Percentiles rank a stretch among this genome's conserved stretches.
Evolutionary conservation across 208 protist species (phyloP).

Genomic region (Phytomonas francai): DNA sequence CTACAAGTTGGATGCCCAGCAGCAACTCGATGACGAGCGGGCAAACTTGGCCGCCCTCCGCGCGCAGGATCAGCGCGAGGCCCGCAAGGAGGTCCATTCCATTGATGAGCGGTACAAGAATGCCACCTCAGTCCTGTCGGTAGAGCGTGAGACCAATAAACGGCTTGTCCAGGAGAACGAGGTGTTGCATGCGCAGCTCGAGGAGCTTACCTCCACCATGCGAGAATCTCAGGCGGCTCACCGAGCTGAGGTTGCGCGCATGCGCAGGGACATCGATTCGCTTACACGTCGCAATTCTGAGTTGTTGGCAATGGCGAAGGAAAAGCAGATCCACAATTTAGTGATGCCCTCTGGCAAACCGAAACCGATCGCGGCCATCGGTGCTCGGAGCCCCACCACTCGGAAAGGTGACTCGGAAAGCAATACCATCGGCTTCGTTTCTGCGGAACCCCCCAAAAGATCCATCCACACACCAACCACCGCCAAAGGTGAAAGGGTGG

Average conservation of each 20-base stretch:
- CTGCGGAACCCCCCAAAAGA: slow-evolving; percentile 11
- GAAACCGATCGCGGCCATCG: not conserved
- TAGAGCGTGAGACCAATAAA: slow-evolving; percentile 61
- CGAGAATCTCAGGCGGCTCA: slow-evolving; percentile 57
- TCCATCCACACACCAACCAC: slow-evolving; percentile 39
- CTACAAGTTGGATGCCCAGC: slow-evolving; percentile 41
- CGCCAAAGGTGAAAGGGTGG: slow-evolving; percentile 20
- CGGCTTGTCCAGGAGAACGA: slow-evolving; percentile 75
- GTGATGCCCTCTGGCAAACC: not conserved
- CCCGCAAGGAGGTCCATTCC: slow-evolving; percentile 51
- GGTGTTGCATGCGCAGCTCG: slow-evolving; percentile 60
- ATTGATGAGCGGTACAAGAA: slow-evolving; percentile 73
- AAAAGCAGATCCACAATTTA: slow-evolving; percentile 43
- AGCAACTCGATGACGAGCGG: slow-evolving; percentile 64
- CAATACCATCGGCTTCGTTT: not conserved
- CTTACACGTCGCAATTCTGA: slow-evolving; percentile 78
- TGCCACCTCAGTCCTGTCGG: slow-evolving; percentile 51
- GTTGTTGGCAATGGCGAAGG: slow-evolving; percentile 62
- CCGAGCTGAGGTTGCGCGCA: slow-evolving; percentile 60
- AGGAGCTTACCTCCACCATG: slow-evolving; percentile 65
- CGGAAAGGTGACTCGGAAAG: not conserved
- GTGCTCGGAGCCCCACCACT: not conserved
- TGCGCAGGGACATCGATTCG: slow-evolving; percentile 77
- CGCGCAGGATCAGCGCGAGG: slow-evolving; percentile 36
- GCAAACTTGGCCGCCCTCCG: slow-evolving; percentile 30